Evolutionary conservation across 1,139 yeast species (phyloP).

Genomic region (Candida buenavistaensis): DNA sequence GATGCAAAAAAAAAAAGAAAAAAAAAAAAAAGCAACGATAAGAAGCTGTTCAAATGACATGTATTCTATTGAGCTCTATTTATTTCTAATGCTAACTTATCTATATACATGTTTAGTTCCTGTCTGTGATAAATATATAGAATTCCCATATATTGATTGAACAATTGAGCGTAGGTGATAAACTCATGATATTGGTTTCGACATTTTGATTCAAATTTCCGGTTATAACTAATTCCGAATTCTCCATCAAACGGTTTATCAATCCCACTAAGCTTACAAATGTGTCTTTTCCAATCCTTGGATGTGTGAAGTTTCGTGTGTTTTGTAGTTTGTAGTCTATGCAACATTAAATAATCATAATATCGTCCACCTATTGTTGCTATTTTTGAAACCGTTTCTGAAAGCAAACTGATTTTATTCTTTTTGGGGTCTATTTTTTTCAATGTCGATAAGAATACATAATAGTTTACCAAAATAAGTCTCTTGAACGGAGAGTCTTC

Average conservation of each 20-base stretch:
- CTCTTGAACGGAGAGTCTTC: not conserved
- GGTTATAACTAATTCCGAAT: conserved; percentile 14
- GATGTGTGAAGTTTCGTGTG: conserved; percentile 15
- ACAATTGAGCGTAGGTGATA: conserved; percentile 15
- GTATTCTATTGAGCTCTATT: not conserved
- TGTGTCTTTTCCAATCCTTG: conserved; percentile 18
- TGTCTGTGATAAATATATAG: conserved; percentile 13
- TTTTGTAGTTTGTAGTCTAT: not conserved
- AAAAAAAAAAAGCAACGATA: too few species aligned
- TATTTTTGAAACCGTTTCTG: conserved; percentile 7
- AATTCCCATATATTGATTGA: conserved; percentile 25
- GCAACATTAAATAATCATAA: conserved; percentile 7
- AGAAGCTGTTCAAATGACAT: too few species aligned
- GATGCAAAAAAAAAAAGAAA: conserved; percentile 1
- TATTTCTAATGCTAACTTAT: not conserved
- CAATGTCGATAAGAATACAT: not conserved
- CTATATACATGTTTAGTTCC: conserved; percentile 11
- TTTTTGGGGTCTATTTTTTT: not conserved
- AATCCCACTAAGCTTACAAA: conserved; percentile 13
- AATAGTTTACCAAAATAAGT: conserved; percentile 1
- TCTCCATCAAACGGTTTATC: conserved; percentile 9
- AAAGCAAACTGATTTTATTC: too few species aligned
- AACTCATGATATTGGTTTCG: conserved; percentile 17
- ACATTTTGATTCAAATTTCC: conserved; percentile 8
- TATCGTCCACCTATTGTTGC: conserved; percentile 10